Conservation (phyloP, 2,329 filamentous ascomycete species). For the Botrytis medusae region DNA sequence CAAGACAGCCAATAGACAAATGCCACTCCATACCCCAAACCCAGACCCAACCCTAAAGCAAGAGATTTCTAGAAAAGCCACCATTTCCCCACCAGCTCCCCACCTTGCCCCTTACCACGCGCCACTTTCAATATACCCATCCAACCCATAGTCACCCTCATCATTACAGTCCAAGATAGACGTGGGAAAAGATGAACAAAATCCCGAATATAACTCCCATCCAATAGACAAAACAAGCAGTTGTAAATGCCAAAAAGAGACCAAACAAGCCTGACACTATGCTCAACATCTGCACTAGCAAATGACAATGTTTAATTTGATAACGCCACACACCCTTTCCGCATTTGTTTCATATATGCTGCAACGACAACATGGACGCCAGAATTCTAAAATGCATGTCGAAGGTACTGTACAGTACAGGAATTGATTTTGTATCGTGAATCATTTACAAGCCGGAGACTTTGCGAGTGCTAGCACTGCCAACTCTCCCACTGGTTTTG, state of each 20-base stretch:
- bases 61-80: conserved; percentile 7
- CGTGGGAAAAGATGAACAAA: conserved; percentile 9
- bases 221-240: conserved; percentile 15
- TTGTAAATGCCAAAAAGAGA: conserved; percentile 16
- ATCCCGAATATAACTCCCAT: conserved; percentile 9
- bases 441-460: conserved; percentile 38
- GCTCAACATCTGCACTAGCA: conserved; percentile 24
- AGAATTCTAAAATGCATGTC: conserved; percentile 25
- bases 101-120: not conserved
- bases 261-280: conserved; percentile 15
- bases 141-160: conserved; percentile 8
- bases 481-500: conserved; percentile 66
- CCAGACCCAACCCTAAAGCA: not conserved
- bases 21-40: conserved; percentile 7
- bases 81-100: conserved; percentile 10
- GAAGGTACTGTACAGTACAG: conserved; percentile 34
- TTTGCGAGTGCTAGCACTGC: conserved; percentile 51
- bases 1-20: conserved; percentile 11
- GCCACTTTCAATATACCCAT: conserved; percentile 18
- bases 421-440: conserved; percentile 26
- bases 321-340: conserved; percentile 20
- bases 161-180: conserved; percentile 15
- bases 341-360: conserved; percentile 20
- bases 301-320: conserved; percentile 12
- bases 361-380: conserved; percentile 19